Conservation (phyloP, 2,329 filamentous ascomycete genomes). For the Cryphonectria carpinicola region DNA sequence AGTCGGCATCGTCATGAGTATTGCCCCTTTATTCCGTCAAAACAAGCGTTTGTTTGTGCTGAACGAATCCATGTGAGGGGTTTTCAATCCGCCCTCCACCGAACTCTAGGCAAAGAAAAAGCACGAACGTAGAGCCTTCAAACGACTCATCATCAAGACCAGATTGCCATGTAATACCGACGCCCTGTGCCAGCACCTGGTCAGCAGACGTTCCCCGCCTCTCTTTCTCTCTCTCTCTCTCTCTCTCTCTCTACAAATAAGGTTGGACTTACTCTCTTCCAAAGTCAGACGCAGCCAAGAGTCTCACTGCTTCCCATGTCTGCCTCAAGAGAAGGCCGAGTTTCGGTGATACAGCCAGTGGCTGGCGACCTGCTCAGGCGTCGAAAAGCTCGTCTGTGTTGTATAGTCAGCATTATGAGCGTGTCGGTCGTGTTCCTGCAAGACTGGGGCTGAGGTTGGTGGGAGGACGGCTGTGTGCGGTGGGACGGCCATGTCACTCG, state of each 20-base stretch:
- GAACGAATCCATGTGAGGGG: neutral
- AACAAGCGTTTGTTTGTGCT: neutral
- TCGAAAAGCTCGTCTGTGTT: conserved; percentile 16
- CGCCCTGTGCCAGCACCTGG: neutral
- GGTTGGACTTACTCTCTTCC: neutral
- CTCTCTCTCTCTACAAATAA: too few relatives aligned
- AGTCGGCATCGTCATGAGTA: neutral
- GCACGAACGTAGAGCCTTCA: neutral
- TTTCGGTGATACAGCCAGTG: conserved; percentile 26
- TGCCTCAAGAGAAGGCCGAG: conserved; percentile 19
- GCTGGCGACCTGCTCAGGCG: conserved; percentile 13
- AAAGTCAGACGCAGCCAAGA: neutral
- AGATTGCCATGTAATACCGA: neutral
- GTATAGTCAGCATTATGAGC: conserved; percentile 25
- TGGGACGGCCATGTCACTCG: conserved; percentile 8
- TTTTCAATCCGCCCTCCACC: neutral
- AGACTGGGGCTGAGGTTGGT: neutral
- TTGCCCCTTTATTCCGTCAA: neutral
- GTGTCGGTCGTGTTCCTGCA: conserved; percentile 4
- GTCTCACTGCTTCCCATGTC: conserved; percentile 6
- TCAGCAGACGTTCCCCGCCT: neutral
- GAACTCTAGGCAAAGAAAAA: neutral
- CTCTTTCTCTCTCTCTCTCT: too few relatives aligned
- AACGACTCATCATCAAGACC: neutral
- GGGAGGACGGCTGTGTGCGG: conserved; percentile 12